These are phyloP conservation scores for Postia placenta DNA, from an alignment of 768 basidiomycete species.

Conservation along the genomic window DNA sequence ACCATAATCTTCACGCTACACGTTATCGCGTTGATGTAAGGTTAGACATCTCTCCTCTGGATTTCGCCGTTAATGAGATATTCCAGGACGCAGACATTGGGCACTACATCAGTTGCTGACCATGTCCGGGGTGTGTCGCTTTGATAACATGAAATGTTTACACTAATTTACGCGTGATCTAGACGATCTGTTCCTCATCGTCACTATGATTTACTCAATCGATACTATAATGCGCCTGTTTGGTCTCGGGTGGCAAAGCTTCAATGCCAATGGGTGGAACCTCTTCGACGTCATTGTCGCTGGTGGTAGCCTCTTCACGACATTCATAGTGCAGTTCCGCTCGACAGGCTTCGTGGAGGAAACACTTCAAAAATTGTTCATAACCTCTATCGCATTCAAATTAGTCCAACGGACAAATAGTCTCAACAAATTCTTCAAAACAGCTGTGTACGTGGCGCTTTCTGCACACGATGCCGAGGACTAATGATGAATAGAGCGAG, in stretches of 20 bases:
- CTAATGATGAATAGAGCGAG: constrained; percentile 50
- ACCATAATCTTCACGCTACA: constrained; percentile 76
- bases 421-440: constrained; percentile 95
- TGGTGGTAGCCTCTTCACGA: constrained; percentile 78
- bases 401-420: constrained; percentile 83
- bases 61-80: too few species aligned
- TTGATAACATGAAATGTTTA: neutral
- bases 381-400: constrained; percentile 92
- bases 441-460: constrained; percentile 65
- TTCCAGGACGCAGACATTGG: constrained; percentile 75
- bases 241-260: constrained; percentile 82
- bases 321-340: constrained; percentile 59
- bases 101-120: constrained; percentile 42
- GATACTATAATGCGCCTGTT: constrained; percentile 75
- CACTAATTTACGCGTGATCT: neutral
- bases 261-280: constrained; percentile 92
- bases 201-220: constrained; percentile 66
- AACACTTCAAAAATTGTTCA: constrained; percentile 84
- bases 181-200: constrained; percentile 74
- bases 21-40: constrained; percentile 78
- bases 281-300: constrained; percentile 82
- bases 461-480: neutral
- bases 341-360: constrained; percentile 44
- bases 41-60: too few species aligned
- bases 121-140: constrained; percentile 47